These are phyloP conservation scores for Ampelocalamus luodianensis DNA, from an alignment of 176 grass and related monocot species.

Conservation along the genomic window DNA sequence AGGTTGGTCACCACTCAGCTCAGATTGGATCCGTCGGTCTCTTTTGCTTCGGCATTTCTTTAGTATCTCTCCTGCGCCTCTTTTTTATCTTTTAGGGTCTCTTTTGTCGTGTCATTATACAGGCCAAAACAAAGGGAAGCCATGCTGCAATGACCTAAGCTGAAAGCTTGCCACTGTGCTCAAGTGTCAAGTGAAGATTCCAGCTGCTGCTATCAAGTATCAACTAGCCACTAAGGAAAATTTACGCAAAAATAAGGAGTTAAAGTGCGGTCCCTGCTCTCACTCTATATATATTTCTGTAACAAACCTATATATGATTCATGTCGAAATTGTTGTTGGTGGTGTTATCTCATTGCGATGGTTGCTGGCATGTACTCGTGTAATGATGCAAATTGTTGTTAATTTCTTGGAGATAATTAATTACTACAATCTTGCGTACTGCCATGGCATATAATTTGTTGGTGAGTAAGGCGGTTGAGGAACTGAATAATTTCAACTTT, in stretches of 20 bases:
- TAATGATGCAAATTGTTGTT: constrained; percentile 38
- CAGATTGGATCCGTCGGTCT: constrained; percentile 52
- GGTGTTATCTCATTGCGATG: constrained; percentile 1
- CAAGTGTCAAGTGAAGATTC: constrained; percentile 62
- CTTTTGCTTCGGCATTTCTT: constrained; percentile 57
- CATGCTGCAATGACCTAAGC: constrained; percentile 45
- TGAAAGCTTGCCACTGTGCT: constrained; percentile 36
- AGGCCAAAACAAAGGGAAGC: constrained; percentile 48
- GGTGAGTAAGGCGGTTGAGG: constrained; percentile 30
- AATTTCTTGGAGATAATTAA: constrained; percentile 20
- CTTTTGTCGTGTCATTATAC: constrained; percentile 49
- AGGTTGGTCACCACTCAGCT: constrained; percentile 28
- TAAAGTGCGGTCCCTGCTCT: constrained; percentile 4
- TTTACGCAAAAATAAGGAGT: constrained; percentile 33
- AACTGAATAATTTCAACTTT: constrained; percentile 34
- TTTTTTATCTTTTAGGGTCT: constrained; percentile 55
- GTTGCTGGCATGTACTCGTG: constrained; percentile 14
- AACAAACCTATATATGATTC: constrained; percentile 19
- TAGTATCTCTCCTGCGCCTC: constrained; percentile 44
- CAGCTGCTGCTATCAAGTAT: constrained; percentile 32
- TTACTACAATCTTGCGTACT: not conserved
- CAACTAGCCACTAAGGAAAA: constrained; percentile 34
- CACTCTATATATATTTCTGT: constrained; percentile 40
- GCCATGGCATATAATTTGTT: not conserved
- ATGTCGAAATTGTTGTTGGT: constrained; percentile 25